Conservation (phyloP, 148 eudicot species). For the Drosera capensis region DNA sequence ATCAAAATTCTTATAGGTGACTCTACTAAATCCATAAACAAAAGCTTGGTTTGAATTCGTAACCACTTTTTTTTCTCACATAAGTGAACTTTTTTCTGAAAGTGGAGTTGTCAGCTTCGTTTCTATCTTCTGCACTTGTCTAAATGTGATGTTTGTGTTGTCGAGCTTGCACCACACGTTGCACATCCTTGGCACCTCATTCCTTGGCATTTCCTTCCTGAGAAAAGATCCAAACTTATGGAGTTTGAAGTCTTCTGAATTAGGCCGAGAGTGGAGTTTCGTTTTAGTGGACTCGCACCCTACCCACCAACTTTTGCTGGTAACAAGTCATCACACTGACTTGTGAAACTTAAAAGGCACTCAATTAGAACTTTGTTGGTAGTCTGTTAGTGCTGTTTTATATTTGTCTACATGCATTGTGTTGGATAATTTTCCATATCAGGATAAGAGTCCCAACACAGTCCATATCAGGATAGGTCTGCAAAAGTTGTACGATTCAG, state of each 20-base stretch:
- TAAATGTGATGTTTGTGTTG: background rate
- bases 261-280: slow-evolving; percentile 18
- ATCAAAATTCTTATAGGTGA: too few species aligned
- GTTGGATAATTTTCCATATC: too few species aligned
- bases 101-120: background rate
- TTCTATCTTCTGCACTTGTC: background rate
- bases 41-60: background rate
- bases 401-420: too few species aligned
- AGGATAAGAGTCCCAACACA: too few species aligned
- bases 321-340: too few species aligned
- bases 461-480: too few species aligned
- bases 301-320: slow-evolving; percentile 39
- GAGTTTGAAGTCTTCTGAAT: slow-evolving; percentile 6
- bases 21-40: too few species aligned
- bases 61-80: background rate
- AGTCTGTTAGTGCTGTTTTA: too few species aligned
- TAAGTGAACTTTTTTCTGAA: too few species aligned
- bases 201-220: slow-evolving; percentile 5
- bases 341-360: too few species aligned
- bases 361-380: too few species aligned
- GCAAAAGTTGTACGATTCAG: too few species aligned
- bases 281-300: slow-evolving; percentile 43
- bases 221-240: background rate
- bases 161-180: slow-evolving; percentile 23
- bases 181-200: slow-evolving; percentile 2